These are phyloP conservation scores for Bipolaris gigantea DNA, from an alignment of 2,329 filamentous ascomycete species.

Conservation along the genomic window DNA sequence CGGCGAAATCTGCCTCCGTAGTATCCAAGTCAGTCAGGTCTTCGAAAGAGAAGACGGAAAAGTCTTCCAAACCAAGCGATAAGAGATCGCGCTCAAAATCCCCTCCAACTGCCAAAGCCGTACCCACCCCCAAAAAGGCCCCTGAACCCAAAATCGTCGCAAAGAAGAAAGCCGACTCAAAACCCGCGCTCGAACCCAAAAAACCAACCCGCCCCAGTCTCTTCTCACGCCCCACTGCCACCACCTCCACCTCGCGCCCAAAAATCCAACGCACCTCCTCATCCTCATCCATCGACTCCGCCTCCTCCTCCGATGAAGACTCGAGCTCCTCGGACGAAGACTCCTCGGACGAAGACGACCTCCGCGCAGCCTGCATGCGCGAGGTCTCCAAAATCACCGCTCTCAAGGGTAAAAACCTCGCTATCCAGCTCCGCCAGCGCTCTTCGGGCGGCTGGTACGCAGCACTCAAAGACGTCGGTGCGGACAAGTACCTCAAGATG, in stretches of 20 bases:
- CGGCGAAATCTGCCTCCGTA: constrained; percentile 4
- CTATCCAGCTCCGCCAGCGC: constrained; percentile 26
- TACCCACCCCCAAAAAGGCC: constrained; percentile 6
- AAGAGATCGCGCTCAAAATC: constrained; percentile 13
- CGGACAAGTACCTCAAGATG: constrained; percentile 36
- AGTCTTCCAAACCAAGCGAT: constrained; percentile 4
- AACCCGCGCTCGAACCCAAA: constrained; percentile 4
- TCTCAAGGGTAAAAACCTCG: constrained; percentile 26
- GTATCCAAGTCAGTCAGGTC: constrained; percentile 3
- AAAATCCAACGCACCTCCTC: constrained; percentile 9
- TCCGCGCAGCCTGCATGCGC: constrained; percentile 13
- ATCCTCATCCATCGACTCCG: constrained; percentile 4
- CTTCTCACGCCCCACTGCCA: constrained; percentile 2
- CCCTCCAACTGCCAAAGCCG: constrained; percentile 9
- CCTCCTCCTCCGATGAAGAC: constrained; percentile 1
- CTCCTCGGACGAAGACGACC: constrained; percentile 2
- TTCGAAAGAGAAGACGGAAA: constrained; percentile 9
- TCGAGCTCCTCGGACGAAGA: neutral
- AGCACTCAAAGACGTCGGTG: constrained; percentile 28
- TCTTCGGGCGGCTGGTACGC: constrained; percentile 30
- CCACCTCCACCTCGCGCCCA: constrained; percentile 7
- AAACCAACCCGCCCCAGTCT: constrained; percentile 6
- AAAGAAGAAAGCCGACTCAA: constrained; percentile 6
- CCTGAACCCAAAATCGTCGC: constrained; percentile 6
- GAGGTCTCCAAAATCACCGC: constrained; percentile 25